These are phyloP conservation scores for Cyclotella sp. DNA, from an alignment of 108 stramenopile species.

Conservation along the genomic window DNA sequence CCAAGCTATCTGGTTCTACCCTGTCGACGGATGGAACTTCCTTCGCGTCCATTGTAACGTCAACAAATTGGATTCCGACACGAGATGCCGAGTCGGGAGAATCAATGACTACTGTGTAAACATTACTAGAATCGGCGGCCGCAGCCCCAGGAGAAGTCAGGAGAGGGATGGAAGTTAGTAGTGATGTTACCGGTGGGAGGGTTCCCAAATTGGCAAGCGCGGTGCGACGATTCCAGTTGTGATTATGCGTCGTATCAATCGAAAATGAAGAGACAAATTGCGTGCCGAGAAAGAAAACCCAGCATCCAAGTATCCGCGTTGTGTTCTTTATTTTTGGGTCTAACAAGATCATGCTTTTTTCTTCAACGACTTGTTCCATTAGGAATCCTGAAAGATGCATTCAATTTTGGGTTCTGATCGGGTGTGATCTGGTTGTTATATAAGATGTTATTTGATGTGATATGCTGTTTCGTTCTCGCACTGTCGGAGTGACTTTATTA, in stretches of 20 bases:
- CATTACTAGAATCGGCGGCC: neutral
- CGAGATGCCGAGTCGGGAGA: slow-evolving; percentile 18
- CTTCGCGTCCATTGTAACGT: slow-evolving; percentile 2
- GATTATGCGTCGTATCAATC: neutral
- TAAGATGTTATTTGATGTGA: too few species aligned
- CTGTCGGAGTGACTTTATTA: too few species aligned
- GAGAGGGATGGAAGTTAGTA: neutral
- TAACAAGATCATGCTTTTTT: too few species aligned
- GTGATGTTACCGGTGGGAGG: neutral
- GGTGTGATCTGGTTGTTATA: too few species aligned
- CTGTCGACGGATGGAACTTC: slow-evolving; percentile 24
- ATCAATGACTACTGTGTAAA: slow-evolving; percentile 36
- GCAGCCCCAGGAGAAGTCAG: neutral
- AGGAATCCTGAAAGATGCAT: too few species aligned
- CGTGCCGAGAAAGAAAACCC: neutral
- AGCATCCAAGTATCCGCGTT: neutral
- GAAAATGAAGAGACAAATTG: neutral
- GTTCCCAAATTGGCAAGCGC: neutral
- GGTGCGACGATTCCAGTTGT: slow-evolving; percentile 3
- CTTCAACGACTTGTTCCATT: too few species aligned
- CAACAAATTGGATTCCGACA: slow-evolving; percentile 33
- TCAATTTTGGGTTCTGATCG: too few species aligned
- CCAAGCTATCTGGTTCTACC: slow-evolving; percentile 22
- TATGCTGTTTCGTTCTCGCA: too few species aligned
- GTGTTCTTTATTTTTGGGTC: neutral